Conservation (phyloP, 2,329 filamentous ascomycete species). For the Colletotrichum falcatum region DNA sequence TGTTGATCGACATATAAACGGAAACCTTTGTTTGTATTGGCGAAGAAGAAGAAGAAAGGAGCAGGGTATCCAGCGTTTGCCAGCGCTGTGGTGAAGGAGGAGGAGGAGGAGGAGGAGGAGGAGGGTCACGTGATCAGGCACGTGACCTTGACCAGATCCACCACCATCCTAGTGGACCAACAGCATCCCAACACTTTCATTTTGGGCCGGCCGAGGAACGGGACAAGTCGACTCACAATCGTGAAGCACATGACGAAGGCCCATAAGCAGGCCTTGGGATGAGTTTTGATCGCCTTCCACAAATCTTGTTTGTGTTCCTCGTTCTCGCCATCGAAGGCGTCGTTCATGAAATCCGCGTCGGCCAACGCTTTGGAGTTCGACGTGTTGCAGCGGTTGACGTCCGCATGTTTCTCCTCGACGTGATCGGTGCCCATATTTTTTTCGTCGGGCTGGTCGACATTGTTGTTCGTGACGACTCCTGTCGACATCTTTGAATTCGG, state of each 20-base stretch:
- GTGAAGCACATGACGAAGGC: conserved; percentile 63
- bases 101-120: too few species aligned
- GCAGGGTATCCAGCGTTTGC: too few species aligned
- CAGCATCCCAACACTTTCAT: too few species aligned
- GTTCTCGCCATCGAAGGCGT: conserved; percentile 57
- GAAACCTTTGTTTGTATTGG: too few species aligned
- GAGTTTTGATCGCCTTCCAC: conserved; percentile 52
- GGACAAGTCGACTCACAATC: conserved; percentile 53
- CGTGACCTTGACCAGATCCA: too few species aligned
- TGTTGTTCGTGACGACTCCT: conserved; percentile 28
- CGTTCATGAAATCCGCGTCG: conserved; percentile 53
- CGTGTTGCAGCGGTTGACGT: conserved; percentile 35
- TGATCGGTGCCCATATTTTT: too few species aligned
- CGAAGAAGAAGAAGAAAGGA: too few species aligned
- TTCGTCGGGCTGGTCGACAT: neutral
- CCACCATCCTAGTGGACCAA: too few species aligned
- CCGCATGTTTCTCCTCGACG: neutral
- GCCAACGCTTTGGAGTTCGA: conserved; percentile 50
- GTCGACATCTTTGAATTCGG: conserved; percentile 36
- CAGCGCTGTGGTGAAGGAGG: too few species aligned
- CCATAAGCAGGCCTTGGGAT: conserved; percentile 61
- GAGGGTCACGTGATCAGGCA: too few species aligned
- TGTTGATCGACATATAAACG: too few species aligned
- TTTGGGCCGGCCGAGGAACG: too few species aligned
- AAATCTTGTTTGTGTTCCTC: conserved; percentile 56